Evolutionary conservation across 2,329 filamentous ascomycete genomes (phyloP).

Genomic region (Fonsecaea erecta): DNA sequence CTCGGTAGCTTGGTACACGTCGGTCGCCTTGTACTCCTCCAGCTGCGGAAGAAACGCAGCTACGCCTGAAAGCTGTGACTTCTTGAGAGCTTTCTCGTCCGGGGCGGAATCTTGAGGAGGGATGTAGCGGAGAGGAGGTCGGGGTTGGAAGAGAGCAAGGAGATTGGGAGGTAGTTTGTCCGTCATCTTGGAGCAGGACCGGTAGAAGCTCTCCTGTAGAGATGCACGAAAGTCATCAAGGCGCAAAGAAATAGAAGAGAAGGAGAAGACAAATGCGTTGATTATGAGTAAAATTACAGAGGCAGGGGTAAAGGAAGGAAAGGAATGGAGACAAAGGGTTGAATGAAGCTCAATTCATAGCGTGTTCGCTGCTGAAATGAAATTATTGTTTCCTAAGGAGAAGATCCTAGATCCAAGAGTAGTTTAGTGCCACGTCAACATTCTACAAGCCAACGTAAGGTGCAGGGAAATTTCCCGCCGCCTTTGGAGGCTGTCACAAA

Average conservation of each 20-base stretch:
- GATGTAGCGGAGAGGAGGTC: constrained; percentile 88
- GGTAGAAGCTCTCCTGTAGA: constrained; percentile 25
- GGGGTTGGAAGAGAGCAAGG: constrained; percentile 90
- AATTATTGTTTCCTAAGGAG: not conserved
- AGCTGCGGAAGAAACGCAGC: constrained; percentile 75
- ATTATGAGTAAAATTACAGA: not conserved
- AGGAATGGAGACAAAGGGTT: not conserved
- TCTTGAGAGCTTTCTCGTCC: constrained; percentile 70
- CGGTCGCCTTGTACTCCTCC: constrained; percentile 76
- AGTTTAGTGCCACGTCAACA: not conserved
- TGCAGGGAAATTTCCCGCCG: no score
- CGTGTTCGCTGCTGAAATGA: constrained; percentile 2
- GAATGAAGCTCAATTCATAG: not conserved
- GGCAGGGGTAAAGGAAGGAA: not conserved
- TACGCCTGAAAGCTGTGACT: constrained; percentile 72
- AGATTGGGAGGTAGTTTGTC: constrained; percentile 94
- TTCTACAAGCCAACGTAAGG: no score
- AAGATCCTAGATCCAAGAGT: not conserved
- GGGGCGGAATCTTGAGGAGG: constrained; percentile 81
- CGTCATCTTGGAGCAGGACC: constrained; percentile 68
- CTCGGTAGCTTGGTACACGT: constrained; percentile 80
- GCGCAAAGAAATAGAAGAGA: constrained; percentile 6
- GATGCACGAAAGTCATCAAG: constrained; percentile 10
- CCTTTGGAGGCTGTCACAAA: no score
- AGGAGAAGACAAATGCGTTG: constrained; percentile 3